Evolutionary conservation across 1,139 yeast species (phyloP), one percentile per base, ranked within the genome.

Genomic region (Geotrichum cucujoidarum): DNA sequence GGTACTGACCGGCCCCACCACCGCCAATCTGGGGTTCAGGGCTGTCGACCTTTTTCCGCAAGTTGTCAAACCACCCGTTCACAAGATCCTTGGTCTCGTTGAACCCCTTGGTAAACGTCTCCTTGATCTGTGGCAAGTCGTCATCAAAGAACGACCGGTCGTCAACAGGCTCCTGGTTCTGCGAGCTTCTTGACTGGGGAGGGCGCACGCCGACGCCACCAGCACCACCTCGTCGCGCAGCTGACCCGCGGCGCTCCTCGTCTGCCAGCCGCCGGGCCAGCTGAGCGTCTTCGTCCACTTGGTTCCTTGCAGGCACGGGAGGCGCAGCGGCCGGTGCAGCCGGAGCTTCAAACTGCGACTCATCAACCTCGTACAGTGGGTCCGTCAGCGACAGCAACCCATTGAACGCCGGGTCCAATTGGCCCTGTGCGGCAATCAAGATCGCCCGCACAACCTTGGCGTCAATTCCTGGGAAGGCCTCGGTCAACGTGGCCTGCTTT

Each of bases 371-470:
- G 61, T 77, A 80, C 8, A 73, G 66, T 7, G 95, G 95, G 68
- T 90, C 96, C 11, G 88, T 81, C 54, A 86, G 70, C 57, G 78
- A 87, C 55, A 90, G 72, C 60, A 90, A 70, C 0, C 96, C 97
- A 65, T 83, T 84, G 71, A 90, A 90, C 0, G 96, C 95, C 1
- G 86, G 81, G 57, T 88, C 96, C 36, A 86, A 67, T 42, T 78
- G 73, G 29, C 95, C 95, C 44, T 76, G 79, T n/a, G 95, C 80
- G 2, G 97, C 97, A 61, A 92, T 85, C 51, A 89, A 71, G 2
- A 87, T 83, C 24, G 95, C 90, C 45, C 81, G 78, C 55, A 88
- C 73, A 55, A 81, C 76, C 54, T 80, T 78, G 34, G 77, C 83
- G 46, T 87, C 95, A 27, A 78, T 68, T 21, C 71, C 69, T 1